These are phyloP conservation scores for Microbotryomycetes sp. DNA, from an alignment of 1,284 basidiomycete species.

Conservation along the genomic window DNA sequence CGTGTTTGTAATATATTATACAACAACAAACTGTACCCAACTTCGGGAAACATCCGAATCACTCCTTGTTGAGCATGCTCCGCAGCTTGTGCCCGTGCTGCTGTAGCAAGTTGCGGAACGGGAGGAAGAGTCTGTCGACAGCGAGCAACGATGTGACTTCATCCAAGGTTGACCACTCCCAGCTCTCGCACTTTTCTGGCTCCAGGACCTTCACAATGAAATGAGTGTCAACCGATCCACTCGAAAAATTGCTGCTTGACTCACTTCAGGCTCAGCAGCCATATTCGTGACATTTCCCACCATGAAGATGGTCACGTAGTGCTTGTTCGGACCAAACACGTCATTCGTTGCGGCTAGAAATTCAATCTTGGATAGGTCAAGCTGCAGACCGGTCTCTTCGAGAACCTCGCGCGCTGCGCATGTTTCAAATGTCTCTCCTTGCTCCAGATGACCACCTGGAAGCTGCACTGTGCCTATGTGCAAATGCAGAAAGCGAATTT, in stretches of 20 bases:
- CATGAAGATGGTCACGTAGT: slow-evolving; percentile 42
- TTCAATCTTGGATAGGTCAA: slow-evolving; percentile 27
- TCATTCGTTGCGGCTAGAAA: slow-evolving; percentile 30
- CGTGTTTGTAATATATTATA: too few relatives aligned
- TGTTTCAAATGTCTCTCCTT: slow-evolving; percentile 37
- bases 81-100: slow-evolving; percentile 10
- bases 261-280: background rate
- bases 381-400: slow-evolving; percentile 40
- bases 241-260: too few relatives aligned
- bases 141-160: slow-evolving; percentile 27
- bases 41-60: too few relatives aligned
- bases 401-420: slow-evolving; percentile 39
- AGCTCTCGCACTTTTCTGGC: slow-evolving; percentile 38
- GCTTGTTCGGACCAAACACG: slow-evolving; percentile 27
- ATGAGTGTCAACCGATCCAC: too few relatives aligned
- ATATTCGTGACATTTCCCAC: slow-evolving; percentile 22
- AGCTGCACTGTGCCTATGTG: slow-evolving; percentile 31
- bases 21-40: too few relatives aligned
- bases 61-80: background rate
- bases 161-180: slow-evolving; percentile 36
- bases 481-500: background rate
- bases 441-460: slow-evolving; percentile 41
- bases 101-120: slow-evolving; percentile 15
- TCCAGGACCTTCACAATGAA: slow-evolving; percentile 33
- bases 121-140: slow-evolving; percentile 17